A percentile compares a stretch with the other conserved stretches of the same genome.
These are phyloP conservation scores for Remersonia thermophila DNA, from an alignment of 2,329 filamentous ascomycete genomes.

Conservation along the genomic window DNA sequence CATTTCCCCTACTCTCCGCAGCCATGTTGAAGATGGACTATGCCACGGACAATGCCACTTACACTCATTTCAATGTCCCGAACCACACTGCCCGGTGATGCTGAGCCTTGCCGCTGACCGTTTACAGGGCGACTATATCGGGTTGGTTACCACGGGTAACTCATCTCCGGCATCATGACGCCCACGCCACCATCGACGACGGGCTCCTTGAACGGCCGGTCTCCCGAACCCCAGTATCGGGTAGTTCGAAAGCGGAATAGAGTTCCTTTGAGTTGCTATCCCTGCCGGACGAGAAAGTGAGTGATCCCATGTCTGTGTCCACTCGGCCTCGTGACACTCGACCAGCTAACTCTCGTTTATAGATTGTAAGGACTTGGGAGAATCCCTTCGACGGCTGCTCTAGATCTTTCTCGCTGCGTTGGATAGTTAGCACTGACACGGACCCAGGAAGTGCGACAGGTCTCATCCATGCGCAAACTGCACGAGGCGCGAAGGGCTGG, in stretches of 20 bases:
- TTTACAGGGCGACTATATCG: too few species aligned
- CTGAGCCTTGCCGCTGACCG: too few species aligned
- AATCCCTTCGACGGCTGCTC: too few species aligned
- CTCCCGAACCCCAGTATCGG: constrained; percentile 74
- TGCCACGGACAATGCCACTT: too few species aligned
- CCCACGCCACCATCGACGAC: constrained; percentile 68
- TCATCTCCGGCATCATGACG: constrained; percentile 38
- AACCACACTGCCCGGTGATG: too few species aligned
- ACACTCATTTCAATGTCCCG: too few species aligned
- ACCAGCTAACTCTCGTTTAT: constrained; percentile 23
- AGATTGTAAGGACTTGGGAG: constrained; percentile 19
- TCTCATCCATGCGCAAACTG: constrained; percentile 89
- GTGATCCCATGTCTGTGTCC: constrained; percentile 15
- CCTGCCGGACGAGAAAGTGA: constrained; percentile 85
- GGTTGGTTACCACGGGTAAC: too few species aligned
- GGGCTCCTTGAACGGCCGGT: constrained; percentile 58
- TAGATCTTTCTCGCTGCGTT: not conserved
- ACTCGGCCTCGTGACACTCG: constrained; percentile 1
- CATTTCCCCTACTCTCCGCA: too few species aligned
- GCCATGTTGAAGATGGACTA: too few species aligned
- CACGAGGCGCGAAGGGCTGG: constrained; percentile 75
- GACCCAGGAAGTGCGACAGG: constrained; percentile 75
- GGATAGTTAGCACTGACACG: constrained; percentile 1
- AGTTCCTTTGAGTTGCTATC: constrained; percentile 80
- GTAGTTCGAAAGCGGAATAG: constrained; percentile 87